A percentile compares a stretch with the other conserved stretches of the same genome.
phyloP scores from a whole-genome alignment of 345 rosid genomes.

The Corchorus olitorius region DNA sequence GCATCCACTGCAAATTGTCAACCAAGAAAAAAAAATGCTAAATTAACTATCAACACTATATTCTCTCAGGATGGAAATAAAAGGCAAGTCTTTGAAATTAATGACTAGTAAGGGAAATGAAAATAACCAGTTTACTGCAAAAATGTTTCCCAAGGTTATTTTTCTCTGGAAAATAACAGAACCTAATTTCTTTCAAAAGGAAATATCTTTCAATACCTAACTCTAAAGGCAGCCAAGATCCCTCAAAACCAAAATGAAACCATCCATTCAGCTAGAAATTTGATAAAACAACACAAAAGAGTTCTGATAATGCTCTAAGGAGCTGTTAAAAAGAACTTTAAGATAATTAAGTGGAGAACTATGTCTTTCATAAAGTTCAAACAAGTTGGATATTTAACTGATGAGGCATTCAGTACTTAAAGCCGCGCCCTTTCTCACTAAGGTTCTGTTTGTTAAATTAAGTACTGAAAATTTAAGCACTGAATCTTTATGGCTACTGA shows the following conservation, averaged over 20 bases:
- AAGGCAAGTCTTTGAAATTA: background rate
- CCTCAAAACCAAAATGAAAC: background rate
- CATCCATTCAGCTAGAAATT: background rate
- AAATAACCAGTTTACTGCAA: background rate
- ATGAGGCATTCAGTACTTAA: background rate
- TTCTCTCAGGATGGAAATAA: background rate
- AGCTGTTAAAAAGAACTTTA: background rate
- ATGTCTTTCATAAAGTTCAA: background rate
- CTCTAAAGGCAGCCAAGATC: background rate
- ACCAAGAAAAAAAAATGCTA: background rate
- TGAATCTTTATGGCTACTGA: too few species aligned
- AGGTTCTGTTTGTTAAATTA: too few species aligned
- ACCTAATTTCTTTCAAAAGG: background rate
- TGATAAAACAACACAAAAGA: background rate
- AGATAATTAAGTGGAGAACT: background rate
- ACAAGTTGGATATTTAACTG: background rate
- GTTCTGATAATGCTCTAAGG: background rate
- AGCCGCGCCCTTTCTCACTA: background rate
- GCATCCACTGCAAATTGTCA: conserved; percentile 13
- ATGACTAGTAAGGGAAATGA: background rate
- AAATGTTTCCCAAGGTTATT: background rate
- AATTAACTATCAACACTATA: background rate
- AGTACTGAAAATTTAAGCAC: too few species aligned
- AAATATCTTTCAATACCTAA: background rate
- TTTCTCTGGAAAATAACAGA: background rate